phyloP scores from a whole-genome alignment of 2,329 filamentous ascomycete genomes.

The Cercospora sp. region DNA sequence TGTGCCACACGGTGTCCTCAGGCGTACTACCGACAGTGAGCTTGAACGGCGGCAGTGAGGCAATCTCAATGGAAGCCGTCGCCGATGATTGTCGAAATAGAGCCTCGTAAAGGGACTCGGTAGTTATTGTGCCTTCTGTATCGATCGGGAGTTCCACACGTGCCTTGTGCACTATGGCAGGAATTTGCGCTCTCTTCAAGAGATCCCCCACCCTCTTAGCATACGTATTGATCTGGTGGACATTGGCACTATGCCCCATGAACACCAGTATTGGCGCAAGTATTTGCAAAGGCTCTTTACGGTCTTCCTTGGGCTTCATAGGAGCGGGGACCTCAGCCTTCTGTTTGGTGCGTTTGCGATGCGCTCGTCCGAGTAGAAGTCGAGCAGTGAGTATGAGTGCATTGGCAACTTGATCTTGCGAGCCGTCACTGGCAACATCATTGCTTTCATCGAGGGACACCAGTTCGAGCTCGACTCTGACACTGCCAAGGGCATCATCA shows the following conservation, averaged over 20 bases:
- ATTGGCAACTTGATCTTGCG: conserved; percentile 58
- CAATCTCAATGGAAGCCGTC: conserved; percentile 5
- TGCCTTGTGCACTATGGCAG: background rate
- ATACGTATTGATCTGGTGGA: conserved; percentile 5
- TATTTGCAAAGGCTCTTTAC: background rate
- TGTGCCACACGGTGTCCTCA: background rate
- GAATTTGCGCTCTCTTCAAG: background rate
- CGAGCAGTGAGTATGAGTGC: conserved; percentile 67
- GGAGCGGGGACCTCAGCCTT: conserved; percentile 66
- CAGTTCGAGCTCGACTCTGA: conserved; percentile 69
- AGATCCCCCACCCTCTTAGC: background rate
- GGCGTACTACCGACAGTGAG: background rate
- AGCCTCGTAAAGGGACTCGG: background rate
- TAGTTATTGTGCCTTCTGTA: background rate
- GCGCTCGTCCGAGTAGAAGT: conserved; percentile 75
- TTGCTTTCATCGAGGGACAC: conserved; percentile 51
- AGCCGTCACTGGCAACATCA: conserved; percentile 23
- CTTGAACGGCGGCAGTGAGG: background rate
- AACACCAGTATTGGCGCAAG: conserved; percentile 7
- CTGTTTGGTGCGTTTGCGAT: conserved; percentile 70
- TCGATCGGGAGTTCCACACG: background rate
- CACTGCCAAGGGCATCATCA: conserved; percentile 40
- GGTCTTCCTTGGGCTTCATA: conserved; percentile 52
- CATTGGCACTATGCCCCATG: conserved; percentile 1
- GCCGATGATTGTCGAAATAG: background rate